Conservation (phyloP, 2,329 filamentous ascomycete genomes). For the Botrytis galanthina region DNA sequence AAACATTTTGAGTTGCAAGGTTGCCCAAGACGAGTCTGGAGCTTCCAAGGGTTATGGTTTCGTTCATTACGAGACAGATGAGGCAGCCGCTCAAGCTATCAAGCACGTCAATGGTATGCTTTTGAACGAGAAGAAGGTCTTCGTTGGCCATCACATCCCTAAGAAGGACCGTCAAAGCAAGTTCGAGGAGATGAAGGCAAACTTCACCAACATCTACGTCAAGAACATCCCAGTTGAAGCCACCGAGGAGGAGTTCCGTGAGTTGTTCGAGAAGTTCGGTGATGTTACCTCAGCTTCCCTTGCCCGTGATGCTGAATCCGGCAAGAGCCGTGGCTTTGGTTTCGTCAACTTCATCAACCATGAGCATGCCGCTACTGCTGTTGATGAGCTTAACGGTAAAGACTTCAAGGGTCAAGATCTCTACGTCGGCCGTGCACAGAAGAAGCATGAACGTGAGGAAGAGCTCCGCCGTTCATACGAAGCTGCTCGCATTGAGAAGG, state of each 20-base stretch:
- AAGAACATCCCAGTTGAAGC: conserved; percentile 91
- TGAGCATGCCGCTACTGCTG: conserved; percentile 79
- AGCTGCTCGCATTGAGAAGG: conserved; percentile 95
- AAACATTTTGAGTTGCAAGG: conserved; percentile 99
- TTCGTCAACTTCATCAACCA: conserved; percentile 96
- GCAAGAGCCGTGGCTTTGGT: conserved; percentile 92
- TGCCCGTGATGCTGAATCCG: conserved; percentile 76
- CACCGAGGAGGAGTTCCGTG: conserved; percentile 90
- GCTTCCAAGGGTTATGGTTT: conserved; percentile 99
- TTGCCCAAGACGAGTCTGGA: conserved; percentile 93
- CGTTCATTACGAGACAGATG: conserved; percentile 99
- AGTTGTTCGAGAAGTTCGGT: conserved; percentile 86
- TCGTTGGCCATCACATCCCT: conserved; percentile 97
- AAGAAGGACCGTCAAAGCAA: conserved; percentile 99
- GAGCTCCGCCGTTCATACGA: conserved; percentile 99
- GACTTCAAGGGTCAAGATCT: conserved; percentile 94
- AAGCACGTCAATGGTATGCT: conserved; percentile 99
- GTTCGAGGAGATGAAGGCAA: conserved; percentile 99
- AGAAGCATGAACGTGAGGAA: conserved; percentile 99
- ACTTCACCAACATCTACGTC: conserved; percentile 99
- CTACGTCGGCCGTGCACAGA: conserved; percentile 97
- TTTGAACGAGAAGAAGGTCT: conserved; percentile 99
- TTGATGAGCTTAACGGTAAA: conserved; percentile 86
- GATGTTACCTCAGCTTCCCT: conserved; percentile 95
- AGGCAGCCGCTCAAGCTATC: conserved; percentile 94